Evolutionary conservation across 176 grass and related monocot species (phyloP), one percentile per base, ranked within the genome.

Genomic region (Phoenix roebelenii): DNA sequence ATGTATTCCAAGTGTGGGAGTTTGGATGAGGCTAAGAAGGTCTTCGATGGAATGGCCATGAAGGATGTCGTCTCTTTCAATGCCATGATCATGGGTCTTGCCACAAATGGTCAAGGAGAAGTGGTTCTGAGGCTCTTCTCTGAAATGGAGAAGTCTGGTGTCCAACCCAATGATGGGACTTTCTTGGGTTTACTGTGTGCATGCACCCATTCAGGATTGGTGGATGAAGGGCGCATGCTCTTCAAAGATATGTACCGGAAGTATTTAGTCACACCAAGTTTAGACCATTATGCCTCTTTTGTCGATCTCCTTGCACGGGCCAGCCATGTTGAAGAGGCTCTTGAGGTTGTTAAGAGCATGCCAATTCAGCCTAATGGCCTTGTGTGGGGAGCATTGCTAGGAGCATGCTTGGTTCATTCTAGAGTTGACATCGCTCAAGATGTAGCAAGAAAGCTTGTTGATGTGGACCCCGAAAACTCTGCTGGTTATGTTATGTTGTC

Each of bases 71-170:
- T 69, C 53, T 58, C 22, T 23, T 58, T 69, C 16, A 69, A 69
- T 69, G 53, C 54, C 54, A 69, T 69, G 67, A 69, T 69, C 17
- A 69, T 69, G 67, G 67, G 67, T 25, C 20, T 69, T 25, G 53
- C 67, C 12, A 58, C 54, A 18, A 58, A 69, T 50, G 67, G 29
- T 58, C 67, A n/a, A 23, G 54, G 49, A 58, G 55, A 58, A 7
- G 54, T 58, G 14, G 67, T 52, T 69, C 20, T 69, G 28, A 50
- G 23, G 19, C 19, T 69, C 15, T 69, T 69, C 29, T 49, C 48
- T 44, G 66, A 69, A 23, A 58, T 69, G 66, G 54, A 49, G 29
- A 58, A 69, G 66, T 17, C 5, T 15, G 35, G 19, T 10, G 6
- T 58, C 24, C 29, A 58, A 14, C 66, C 54, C 3, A 69, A 69